Evolutionary conservation across 441 rosid genomes (phyloP), one percentile per base, ranked within the genome.

Genomic region (Jatropha multifida): DNA sequence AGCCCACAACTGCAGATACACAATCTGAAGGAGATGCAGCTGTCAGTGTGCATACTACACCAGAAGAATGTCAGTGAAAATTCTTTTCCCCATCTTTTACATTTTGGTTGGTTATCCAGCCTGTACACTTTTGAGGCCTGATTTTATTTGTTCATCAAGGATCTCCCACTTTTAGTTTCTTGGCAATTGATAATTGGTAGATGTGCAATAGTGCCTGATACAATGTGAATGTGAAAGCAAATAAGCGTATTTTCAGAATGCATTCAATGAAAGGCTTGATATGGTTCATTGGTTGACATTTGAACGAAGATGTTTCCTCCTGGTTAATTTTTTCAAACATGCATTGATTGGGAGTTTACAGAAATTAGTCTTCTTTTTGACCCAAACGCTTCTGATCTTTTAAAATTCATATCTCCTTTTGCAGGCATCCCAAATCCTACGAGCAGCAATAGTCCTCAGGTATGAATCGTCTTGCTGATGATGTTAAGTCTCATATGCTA

Each of bases 41-140:
- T 69, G 74, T 68, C 3, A 84, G 74, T 56, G 84, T 81, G 74
- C 88, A 85, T 73, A 69, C 84, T 66, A 69, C 79, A 59, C 81
- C 86, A 42, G 95, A 93, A 82, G 97, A 93, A 84, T 79, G 94
- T 90, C 69, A 76, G 98, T 88, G 62, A 52, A 13, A 49, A 12
- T 61, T 68, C 65, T 68, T 68, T 44, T 52, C 20, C 38, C 63
- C 15, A 10, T 32, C 12, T 18, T 32, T n/a, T 63, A 61, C 63
- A 37, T 49, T 37, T 55, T 59, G 49, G 49, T 56, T 76, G 38
- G 4, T 60, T 42, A 13, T 18, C 61, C 11, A 2, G 27, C 0
- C 5, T 67, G 7, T 52, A 59, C 38, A 7, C 58, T 20, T 58
- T 75, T 48, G 46, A 59, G 44, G 27, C 27, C 49, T 52, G 11